Percentiles rank a stretch among this genome's conserved stretches.
phyloP scores from a whole-genome alignment of 192 early-diverging fungal genomes.

The Mycoemilia scoparia region DNA sequence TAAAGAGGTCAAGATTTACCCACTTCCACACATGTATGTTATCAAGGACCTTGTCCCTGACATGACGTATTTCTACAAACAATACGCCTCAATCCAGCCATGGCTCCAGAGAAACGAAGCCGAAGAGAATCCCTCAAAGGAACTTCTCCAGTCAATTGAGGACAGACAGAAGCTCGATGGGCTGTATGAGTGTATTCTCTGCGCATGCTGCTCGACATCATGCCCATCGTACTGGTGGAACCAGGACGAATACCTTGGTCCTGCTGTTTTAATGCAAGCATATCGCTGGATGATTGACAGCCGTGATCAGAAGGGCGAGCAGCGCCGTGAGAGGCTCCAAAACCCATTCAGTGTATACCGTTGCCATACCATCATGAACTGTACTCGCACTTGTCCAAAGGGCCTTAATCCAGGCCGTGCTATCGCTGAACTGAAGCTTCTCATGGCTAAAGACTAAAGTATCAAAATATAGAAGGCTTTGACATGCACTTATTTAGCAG shows the following conservation, averaged over 20 bases:
- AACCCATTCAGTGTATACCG: constrained; percentile 94
- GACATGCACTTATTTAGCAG: constrained; percentile 1
- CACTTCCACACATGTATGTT: constrained; percentile 91
- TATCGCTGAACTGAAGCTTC: constrained; percentile 91
- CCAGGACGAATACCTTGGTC: constrained; percentile 82
- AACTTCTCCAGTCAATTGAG: constrained; percentile 84
- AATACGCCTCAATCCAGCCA: constrained; percentile 94
- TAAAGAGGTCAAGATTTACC: constrained; percentile 74
- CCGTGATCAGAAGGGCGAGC: constrained; percentile 75
- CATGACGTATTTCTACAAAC: constrained; percentile 91
- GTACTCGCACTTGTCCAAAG: constrained; percentile 93
- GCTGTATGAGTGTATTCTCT: constrained; percentile 93
- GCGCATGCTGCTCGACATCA: constrained; percentile 91
- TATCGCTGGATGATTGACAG: constrained; percentile 98
- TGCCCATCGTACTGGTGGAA: constrained; percentile 98
- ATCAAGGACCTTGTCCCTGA: constrained; percentile 97
- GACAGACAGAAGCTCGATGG: constrained; percentile 93
- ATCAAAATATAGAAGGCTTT: too few relatives aligned
- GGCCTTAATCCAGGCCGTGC: constrained; percentile 92
- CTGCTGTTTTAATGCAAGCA: constrained; percentile 89
- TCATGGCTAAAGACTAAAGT: constrained; percentile 58
- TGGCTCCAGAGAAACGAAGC: constrained; percentile 75
- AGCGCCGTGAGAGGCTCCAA: constrained; percentile 75
- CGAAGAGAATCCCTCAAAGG: constrained; percentile 34
- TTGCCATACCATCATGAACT: constrained; percentile 99